phyloP scores from a whole-genome alignment of 805 yeast genomes.

The Lipomyces lipofer region DNA sequence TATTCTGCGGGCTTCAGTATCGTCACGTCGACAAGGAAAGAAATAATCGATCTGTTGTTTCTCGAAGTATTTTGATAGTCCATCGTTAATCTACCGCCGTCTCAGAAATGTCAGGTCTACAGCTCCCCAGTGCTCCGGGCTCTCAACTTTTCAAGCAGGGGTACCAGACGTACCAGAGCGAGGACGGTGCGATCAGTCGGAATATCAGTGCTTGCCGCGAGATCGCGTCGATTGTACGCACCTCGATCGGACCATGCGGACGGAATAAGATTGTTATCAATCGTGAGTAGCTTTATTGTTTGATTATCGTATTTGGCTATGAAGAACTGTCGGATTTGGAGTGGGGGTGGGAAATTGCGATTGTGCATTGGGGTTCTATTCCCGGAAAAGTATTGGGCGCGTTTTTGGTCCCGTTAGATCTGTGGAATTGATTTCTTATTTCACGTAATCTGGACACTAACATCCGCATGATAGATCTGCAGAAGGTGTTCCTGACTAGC shows the following conservation, averaged over 20 bases:
- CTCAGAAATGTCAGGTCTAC: constrained; percentile 77
- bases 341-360: no score
- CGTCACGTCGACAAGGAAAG: no score
- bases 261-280: constrained; percentile 94
- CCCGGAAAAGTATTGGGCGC: no score
- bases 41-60: no score
- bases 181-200: constrained; percentile 91
- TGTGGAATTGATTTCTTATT: no score
- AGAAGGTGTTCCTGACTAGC: constrained; percentile 84
- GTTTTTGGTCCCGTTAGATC: no score
- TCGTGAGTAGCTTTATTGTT: constrained; percentile 35
- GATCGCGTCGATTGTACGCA: constrained; percentile 84
- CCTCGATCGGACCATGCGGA: constrained; percentile 97
- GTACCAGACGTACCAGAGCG: constrained; percentile 78
- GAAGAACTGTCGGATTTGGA: no score
- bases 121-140: constrained; percentile 89
- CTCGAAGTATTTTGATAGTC: no score
- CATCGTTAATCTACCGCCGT: not conserved
- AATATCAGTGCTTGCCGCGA: constrained; percentile 95
- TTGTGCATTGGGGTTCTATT: no score
- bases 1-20: no score
- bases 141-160: constrained; percentile 95
- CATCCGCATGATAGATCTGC: constrained; percentile 46
- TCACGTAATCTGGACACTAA: no score
- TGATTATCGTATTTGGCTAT: not conserved